Evolutionary conservation across 140 eudicot species (phyloP).

Genomic region (Stevia rebaudiana): DNA sequence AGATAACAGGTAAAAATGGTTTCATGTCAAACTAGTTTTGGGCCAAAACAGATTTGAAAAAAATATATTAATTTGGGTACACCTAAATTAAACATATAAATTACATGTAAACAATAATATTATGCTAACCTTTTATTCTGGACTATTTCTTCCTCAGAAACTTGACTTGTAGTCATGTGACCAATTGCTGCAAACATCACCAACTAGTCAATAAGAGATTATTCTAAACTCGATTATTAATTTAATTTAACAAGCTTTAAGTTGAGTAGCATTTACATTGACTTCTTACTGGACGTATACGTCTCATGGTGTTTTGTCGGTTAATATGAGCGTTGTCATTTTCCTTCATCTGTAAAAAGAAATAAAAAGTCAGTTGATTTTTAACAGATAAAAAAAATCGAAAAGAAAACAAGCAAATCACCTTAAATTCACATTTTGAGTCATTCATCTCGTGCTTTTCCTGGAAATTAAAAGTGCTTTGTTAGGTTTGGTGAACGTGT

Average conservation of each 20-base stretch:
- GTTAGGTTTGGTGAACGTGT: background rate
- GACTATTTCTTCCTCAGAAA: constrained; percentile 37
- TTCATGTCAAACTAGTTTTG: too few relatives aligned
- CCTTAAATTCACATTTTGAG: constrained; percentile 28
- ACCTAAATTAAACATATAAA: too few relatives aligned
- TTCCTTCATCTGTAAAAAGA: constrained; percentile 15
- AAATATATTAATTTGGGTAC: too few relatives aligned
- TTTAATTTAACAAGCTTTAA: background rate
- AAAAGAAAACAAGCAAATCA: constrained; percentile 13
- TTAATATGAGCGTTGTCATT: constrained; percentile 13
- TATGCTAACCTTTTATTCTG: constrained; percentile 61
- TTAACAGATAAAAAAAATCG: background rate
- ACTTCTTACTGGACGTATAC: constrained; percentile 47
- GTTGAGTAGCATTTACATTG: constrained; percentile 46
- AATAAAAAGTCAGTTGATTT: background rate
- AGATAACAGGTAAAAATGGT: background rate
- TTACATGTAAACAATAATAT: background rate
- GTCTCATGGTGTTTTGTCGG: constrained; percentile 21
- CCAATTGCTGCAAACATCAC: constrained; percentile 54
- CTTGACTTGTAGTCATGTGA: constrained; percentile 31
- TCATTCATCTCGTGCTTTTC: constrained; percentile 22
- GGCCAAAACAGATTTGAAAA: too few relatives aligned
- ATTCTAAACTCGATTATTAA: background rate
- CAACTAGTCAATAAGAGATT: constrained; percentile 3
- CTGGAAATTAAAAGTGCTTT: constrained; percentile 15